Percentiles rank a stretch among this genome's conserved stretches.
Conservation (phyloP, 108 stramenopile species). For the Nitzschia putrida region DNA sequence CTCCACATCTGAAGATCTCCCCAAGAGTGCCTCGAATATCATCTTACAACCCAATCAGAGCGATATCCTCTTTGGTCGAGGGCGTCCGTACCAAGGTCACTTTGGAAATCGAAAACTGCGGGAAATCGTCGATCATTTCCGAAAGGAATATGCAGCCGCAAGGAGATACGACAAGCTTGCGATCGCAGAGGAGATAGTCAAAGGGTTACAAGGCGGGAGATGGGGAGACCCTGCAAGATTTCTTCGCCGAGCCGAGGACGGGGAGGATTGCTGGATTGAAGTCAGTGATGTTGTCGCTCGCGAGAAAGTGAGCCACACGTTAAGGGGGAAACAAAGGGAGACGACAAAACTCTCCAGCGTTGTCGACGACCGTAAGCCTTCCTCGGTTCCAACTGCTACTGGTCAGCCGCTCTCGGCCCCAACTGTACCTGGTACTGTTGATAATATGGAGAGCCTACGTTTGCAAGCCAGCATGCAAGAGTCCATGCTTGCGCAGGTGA, state of each 20-base stretch:
- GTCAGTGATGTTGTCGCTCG: slow-evolving; percentile 10
- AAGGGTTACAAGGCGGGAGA: slow-evolving; percentile 15
- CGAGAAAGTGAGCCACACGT: slow-evolving; percentile 23
- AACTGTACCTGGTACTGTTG: too few relatives aligned
- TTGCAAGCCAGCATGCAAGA: too few relatives aligned
- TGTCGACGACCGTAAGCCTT: too few relatives aligned
- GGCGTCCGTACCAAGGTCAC: slow-evolving; percentile 24
- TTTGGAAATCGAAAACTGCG: slow-evolving; percentile 13
- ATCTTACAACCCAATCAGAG: not conserved
- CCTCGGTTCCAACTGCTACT: too few relatives aligned
- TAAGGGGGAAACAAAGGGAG: slow-evolving; percentile 11
- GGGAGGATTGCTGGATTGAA: slow-evolving; percentile 10
- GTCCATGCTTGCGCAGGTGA: too few relatives aligned
- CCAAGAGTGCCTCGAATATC: not conserved
- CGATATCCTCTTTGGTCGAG: slow-evolving; percentile 23
- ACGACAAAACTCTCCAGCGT: too few relatives aligned
- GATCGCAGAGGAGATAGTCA: slow-evolving; percentile 23
- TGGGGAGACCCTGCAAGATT: slow-evolving; percentile 18
- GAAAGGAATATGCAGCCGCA: not conserved
- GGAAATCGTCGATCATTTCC: slow-evolving; percentile 12
- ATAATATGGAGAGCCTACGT: too few relatives aligned
- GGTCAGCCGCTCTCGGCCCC: too few relatives aligned
- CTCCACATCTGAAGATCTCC: not conserved
- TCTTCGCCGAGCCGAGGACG: slow-evolving; percentile 9
- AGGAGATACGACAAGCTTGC: slow-evolving; percentile 13